These are phyloP conservation scores for Lagenidium sp. DNA, from an alignment of 352 stramenopile species.

Conservation along the genomic window DNA sequence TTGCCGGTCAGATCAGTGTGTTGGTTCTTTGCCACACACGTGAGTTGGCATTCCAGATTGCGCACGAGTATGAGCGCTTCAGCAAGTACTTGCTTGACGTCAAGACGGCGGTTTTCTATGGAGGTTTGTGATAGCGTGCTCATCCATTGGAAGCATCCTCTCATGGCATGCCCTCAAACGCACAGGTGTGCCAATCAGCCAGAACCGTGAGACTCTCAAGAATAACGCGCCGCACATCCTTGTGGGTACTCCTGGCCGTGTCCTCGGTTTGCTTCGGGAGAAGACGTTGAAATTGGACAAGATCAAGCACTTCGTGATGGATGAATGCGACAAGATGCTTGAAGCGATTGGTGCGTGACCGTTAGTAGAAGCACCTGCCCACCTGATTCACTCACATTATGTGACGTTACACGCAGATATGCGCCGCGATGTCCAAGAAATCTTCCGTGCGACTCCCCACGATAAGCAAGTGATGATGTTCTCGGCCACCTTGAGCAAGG, in stretches of 20 bases:
- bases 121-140: conserved; percentile 35
- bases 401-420: conserved; percentile 81
- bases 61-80: conserved; percentile 99
- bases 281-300: conserved; percentile 98
- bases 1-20: conserved; percentile 91
- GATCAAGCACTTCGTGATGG: conserved; percentile 99
- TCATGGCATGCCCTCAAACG: not conserved
- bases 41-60: conserved; percentile 99
- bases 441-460: conserved; percentile 98
- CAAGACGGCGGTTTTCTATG: conserved; percentile 97
- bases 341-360: conserved; percentile 87
- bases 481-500: conserved; percentile 98
- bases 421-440: conserved; percentile 98
- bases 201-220: conserved; percentile 96
- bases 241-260: conserved; percentile 97
- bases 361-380: too few species aligned
- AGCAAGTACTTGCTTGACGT: conserved; percentile 97
- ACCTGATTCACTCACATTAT: too few species aligned
- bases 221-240: conserved; percentile 95
- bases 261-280: conserved; percentile 84
- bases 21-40: conserved; percentile 99
- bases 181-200: conserved; percentile 89
- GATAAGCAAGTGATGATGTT: conserved; percentile 99
- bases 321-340: conserved; percentile 99
- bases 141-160: not conserved